These are phyloP conservation scores for Atalantia buxifolia DNA, from an alignment of 345 rosid genomes.

Conservation along the genomic window DNA sequence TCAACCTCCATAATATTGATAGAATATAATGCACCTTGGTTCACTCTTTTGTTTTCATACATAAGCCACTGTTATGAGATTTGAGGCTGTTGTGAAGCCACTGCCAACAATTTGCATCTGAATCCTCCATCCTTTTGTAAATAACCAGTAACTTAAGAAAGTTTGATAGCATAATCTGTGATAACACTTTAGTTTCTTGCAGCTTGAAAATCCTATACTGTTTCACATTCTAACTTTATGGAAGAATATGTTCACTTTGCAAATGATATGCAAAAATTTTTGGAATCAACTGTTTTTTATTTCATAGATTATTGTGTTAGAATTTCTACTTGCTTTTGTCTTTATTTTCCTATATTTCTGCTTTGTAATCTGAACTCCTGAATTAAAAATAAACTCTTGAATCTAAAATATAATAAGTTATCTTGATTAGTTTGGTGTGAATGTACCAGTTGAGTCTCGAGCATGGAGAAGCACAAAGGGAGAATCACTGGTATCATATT, in stretches of 20 bases:
- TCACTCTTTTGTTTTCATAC: not conserved
- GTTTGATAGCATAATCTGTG: not conserved
- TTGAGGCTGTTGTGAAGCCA: not conserved
- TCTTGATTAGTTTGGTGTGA: constrained; percentile 23
- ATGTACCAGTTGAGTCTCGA: constrained; percentile 75
- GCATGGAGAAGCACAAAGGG: constrained; percentile 78
- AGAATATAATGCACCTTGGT: not conserved
- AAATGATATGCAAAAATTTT: not conserved
- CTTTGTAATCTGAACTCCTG: not conserved
- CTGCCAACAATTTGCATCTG: not conserved
- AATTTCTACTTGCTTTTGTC: not conserved
- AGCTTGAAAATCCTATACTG: not conserved
- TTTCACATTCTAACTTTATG: not conserved
- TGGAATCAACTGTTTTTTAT: no score
- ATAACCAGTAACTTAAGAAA: not conserved
- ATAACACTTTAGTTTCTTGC: not conserved
- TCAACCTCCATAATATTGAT: not conserved
- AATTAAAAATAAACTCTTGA: not conserved
- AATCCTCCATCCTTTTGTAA: not conserved
- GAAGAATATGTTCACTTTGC: not conserved
- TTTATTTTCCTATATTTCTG: not conserved
- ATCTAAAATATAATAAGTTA: not conserved
- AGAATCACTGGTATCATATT: constrained; percentile 60
- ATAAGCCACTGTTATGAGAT: not conserved
- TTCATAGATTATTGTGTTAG: not conserved